Evolutionary conservation across 2,329 filamentous ascomycete species (phyloP), one percentile per base, ranked within the genome.

Genomic region (Xylaria sp.): DNA sequence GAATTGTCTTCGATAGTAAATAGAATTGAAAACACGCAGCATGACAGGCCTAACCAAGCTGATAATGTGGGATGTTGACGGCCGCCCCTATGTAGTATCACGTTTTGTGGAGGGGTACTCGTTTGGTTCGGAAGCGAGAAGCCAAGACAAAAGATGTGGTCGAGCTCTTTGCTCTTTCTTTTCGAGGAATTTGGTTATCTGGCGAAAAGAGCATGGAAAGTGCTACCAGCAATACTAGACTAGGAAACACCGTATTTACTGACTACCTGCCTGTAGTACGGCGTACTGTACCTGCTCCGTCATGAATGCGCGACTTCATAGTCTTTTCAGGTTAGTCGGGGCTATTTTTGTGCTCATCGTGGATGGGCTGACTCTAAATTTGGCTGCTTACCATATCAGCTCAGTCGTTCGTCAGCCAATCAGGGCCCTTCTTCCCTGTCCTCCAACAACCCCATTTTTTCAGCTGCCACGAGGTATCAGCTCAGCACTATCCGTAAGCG

Each of bases 321-420:
- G 32, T n/a, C 46, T 20, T 37, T 54, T 63, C 7, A 8, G 46
- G 56, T 52, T 68, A 68, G 66, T 65, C 23, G 2, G 41, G 58
- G 60, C 65, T 69, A 69, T 63, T 62, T 69, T 68, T 37, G 65
- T 55, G 46, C 18, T 28, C 23, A 6, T n/a, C 46, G 23, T 39
- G 65, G 44, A 63, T 65, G 48, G 51, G 41, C 34, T 23, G 44
- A 67, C 51, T 65, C 62, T 64, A 68, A 51, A 67, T 68, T 70
- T 68, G 59, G 63, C 34, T 6, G 58, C 48, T 63, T 46, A 60
- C 48, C 25, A 44, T 18, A 59, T 66, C 65, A 70, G 68, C 64
- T 65, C 64, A 32, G 46, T 68, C 68, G 68, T 67, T 70, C 28
- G 61, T n/a, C 4, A 44, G 18, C 68, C 59, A 70, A 70, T 70